Conservation (phyloP, 169 alveolate species). For the Plasmodium sp. region DNA sequence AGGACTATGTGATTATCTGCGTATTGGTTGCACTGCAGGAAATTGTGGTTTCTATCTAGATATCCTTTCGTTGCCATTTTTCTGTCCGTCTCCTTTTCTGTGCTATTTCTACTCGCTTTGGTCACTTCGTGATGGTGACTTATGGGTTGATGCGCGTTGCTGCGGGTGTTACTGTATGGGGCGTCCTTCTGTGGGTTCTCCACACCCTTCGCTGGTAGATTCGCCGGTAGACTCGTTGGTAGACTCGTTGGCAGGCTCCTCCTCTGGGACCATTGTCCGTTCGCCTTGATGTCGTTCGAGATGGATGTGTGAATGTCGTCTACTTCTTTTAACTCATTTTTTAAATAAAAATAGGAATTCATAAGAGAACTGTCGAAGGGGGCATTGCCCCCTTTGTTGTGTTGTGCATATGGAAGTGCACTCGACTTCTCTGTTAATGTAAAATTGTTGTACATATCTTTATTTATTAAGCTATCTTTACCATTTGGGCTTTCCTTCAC, state of each 20-base stretch:
- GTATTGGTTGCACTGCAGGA: background rate
- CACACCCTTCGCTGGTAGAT: background rate
- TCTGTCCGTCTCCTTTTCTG: background rate
- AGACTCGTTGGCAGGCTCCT: background rate
- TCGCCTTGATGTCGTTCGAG: background rate
- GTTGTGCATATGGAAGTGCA: background rate
- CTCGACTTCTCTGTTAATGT: background rate
- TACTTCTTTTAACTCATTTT: background rate
- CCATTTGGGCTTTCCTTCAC: background rate
- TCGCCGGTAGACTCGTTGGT: background rate
- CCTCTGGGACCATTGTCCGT: background rate
- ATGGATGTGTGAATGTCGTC: background rate
- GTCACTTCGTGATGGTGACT: background rate
- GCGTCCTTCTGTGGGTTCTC: background rate
- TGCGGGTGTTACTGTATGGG: background rate
- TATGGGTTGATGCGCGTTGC: background rate
- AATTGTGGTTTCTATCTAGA: background rate
- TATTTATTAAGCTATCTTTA: background rate
- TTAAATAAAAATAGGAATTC: background rate
- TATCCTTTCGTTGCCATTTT: background rate
- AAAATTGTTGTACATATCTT: background rate
- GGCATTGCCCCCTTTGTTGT: background rate
- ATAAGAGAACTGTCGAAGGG: constrained; percentile 10
- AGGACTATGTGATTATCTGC: background rate
- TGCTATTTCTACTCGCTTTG: background rate